Evolutionary conservation across 345 rosid species (phyloP), one percentile per base, ranked within the genome.

Genomic region (Eucalyptus leucophloia): DNA sequence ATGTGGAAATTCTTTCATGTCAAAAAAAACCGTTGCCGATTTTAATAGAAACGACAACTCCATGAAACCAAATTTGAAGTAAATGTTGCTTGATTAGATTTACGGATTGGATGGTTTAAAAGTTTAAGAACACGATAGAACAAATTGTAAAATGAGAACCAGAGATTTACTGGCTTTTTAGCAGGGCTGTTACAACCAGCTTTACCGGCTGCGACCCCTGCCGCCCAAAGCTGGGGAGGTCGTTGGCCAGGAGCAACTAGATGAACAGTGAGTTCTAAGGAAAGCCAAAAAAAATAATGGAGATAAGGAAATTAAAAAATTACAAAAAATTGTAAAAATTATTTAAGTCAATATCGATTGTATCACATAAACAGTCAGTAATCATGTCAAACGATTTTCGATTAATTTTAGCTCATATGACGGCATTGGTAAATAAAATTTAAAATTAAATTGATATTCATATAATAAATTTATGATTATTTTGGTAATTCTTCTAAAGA

Each of bases 281-380:
- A 19, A 37, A 37, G 23, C 37, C 19, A 67, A 14, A 9, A 72
- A 69, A 9, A 9, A 34, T 1, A 30, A 34, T 9, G 10, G 6
- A 6, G 7, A 67, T 15, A 16, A 32, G 0, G 11, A 32, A 32
- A 67, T 60, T 28, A 1, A 3, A 14, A 62, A 4, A 62, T 62
- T 12, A 24, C 67, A 60, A 26, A 18, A 9, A 32, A 32, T 17
- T 32, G 7, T 34, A 1, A 34, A 9, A 69, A 34, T 34, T 5
- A 11, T 32, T 9, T 9, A 9, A 9, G 24, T 18, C 0, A 3
- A 2, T 6, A 7, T 9, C 4, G 0, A 19, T 6, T 18, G 5
- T 18, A 10, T 72, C 26, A 72, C 14, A 4, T 72, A 37, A 18
- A 34, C 0, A 72, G 1, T 10, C 44, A 0, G 0, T 1, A 72